Conservation (phyloP, 2,329 filamentous ascomycete genomes). For the Penicillium decumbens region DNA sequence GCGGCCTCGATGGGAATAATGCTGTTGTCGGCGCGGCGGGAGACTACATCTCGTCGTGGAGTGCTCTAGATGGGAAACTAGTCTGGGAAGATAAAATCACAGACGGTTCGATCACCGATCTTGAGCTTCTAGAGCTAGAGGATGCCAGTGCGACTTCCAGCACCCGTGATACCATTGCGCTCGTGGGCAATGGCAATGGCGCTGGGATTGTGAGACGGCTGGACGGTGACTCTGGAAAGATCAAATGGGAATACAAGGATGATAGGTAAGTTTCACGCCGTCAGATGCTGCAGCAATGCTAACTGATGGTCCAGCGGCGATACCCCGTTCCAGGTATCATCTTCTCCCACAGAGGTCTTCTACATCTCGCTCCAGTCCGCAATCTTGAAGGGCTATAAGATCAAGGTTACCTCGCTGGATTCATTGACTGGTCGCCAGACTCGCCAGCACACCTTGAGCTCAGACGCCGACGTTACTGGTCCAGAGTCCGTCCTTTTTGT, state of each 20-base stretch:
- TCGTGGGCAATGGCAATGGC: constrained; percentile 52
- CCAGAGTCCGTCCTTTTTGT: constrained; percentile 40
- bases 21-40: constrained; percentile 71
- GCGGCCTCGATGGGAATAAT: constrained; percentile 73
- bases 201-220: constrained; percentile 63
- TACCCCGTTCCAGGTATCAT: constrained; percentile 69
- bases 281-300: neutral
- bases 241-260: constrained; percentile 75
- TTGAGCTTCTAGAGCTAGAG: constrained; percentile 72
- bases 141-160: constrained; percentile 48
- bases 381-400: constrained; percentile 63
- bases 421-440: constrained; percentile 65
- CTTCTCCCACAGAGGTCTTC: constrained; percentile 64
- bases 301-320: constrained; percentile 53
- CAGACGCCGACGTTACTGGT: constrained; percentile 64
- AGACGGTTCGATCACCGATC: constrained; percentile 41
- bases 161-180: constrained; percentile 60
- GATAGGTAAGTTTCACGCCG: constrained; percentile 41
- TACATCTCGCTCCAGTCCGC: constrained; percentile 69
- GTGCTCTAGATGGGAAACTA: constrained; percentile 72
- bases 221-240: constrained; percentile 64
- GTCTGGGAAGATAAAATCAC: constrained; percentile 65
- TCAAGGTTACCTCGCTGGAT: constrained; percentile 72
- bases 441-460: constrained; percentile 66
- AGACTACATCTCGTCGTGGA: constrained; percentile 70